phyloP scores from a whole-genome alignment of 148 eudicot genomes.

The Cornus controversa region DNA sequence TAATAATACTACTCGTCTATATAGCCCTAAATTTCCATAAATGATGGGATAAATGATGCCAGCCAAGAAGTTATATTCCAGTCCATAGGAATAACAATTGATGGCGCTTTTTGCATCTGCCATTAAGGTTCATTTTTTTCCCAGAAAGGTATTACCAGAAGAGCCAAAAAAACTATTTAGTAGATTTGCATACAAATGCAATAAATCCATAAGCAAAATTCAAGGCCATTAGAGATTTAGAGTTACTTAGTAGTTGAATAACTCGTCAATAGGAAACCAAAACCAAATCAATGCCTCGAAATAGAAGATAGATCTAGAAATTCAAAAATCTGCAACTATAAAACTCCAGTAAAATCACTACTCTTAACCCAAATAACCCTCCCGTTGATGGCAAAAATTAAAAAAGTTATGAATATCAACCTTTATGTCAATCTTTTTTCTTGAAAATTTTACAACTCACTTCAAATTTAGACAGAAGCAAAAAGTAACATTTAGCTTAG shows the following conservation, averaged over 20 bases:
- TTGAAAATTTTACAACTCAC: neutral
- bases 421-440: neutral
- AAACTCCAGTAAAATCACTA: neutral
- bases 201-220: neutral
- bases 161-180: no score
- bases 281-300: no score
- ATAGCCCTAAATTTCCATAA: neutral
- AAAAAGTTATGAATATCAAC: neutral
- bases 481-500: neutral
- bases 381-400: neutral
- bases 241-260: neutral
- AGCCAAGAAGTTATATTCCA: no score
- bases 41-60: neutral
- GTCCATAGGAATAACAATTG: no score
- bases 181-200: neutral
- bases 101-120: no score
- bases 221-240: neutral
- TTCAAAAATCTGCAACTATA: neutral
- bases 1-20: neutral
- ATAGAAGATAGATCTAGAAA: neutral
- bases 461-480: no score
- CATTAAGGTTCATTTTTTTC: no score
- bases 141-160: no score
- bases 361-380: neutral
- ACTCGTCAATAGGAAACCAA: neutral